These are phyloP conservation scores for Sophora flavescens DNA, from an alignment of 306 rosid species.

Conservation along the genomic window DNA sequence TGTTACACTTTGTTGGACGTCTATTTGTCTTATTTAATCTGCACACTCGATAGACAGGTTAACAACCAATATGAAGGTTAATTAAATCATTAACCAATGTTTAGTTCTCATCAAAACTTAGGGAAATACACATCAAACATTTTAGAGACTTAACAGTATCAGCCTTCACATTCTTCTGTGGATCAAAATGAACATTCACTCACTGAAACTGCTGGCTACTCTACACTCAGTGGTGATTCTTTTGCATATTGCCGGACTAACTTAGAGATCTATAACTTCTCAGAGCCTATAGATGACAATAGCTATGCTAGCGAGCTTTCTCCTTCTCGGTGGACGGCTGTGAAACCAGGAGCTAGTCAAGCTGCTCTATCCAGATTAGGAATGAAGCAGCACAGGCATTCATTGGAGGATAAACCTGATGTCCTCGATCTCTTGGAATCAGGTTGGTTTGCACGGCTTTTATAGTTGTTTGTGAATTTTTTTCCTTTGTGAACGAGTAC, in stretches of 20 bases:
- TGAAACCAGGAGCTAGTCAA: constrained; percentile 52
- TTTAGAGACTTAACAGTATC: no score
- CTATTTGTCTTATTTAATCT: no score
- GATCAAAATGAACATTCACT: constrained; percentile 76
- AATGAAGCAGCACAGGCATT: constrained; percentile 56
- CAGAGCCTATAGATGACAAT: constrained; percentile 67
- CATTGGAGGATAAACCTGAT: constrained; percentile 53
- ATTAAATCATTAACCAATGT: no score
- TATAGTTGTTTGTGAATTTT: constrained; percentile 19
- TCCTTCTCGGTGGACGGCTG: constrained; percentile 58
- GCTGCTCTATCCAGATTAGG: constrained; percentile 60
- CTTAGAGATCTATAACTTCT: constrained; percentile 74
- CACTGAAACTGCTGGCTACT: constrained; percentile 61
- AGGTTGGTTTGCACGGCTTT: constrained; percentile 58
- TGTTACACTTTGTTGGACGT: no score
- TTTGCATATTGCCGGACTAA: constrained; percentile 64
- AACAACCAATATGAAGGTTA: no score
- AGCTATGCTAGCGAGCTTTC: constrained; percentile 70
- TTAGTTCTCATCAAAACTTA: no score
- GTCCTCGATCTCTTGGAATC: constrained; percentile 63
- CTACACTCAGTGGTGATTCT: constrained; percentile 71
- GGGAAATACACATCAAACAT: no score
- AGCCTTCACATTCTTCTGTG: constrained; percentile 72
- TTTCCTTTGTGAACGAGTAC: neutral
- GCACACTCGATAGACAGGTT: no score